Evolutionary conservation across 345 rosid species (phyloP), one percentile per base, ranked within the genome.

Genomic region (Camelina neglecta): DNA sequence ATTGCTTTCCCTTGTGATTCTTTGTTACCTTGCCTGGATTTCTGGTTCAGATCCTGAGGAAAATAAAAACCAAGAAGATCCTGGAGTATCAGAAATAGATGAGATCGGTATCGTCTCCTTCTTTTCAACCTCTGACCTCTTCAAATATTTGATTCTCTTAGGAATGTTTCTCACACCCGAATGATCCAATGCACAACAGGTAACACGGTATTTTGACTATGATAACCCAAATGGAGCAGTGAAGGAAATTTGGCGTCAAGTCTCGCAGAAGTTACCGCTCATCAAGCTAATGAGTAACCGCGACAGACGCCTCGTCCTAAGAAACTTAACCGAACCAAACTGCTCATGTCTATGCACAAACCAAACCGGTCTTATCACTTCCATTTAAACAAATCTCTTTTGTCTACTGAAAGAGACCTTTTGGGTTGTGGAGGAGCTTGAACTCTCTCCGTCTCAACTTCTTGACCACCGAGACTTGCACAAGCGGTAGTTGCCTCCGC

Each of bases 201-300:
- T 92, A 70, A 86, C 75, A 76, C 82, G 85, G 29, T 95, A 86
- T 68, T 95, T 87, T 47, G 93, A 83, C 29, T 79, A 86, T 41
- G 77, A 18, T 13, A 50, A 79, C 75, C 83, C 88, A 10, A 75
- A 87, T 65, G 99, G 99, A 83, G 82, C 97, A 49, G 97, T 92
- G 67, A 83, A 88, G 60, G 97, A 90, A 81, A 88, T 92, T 55
- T 95, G 99, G 99, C 91, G 87, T 24, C 87, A 90, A 83, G 83
- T 92, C 56, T 81, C 91, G 0, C 91, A 83, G 80, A 95, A 95
- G 87, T 86, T 92, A 47, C 93, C 97, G 33, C 87, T 92, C 48
- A 86, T 95, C 57, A 90, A 86, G 78, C 72, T 85, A 78, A 90
- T 89, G 99, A 87, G 82, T 55, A 95, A 92, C 71, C 93, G 97